Evolutionary conservation across 352 stramenopile genomes (phyloP), one percentile per base, ranked within the genome.

Genomic region (Phytophthora quininea): DNA sequence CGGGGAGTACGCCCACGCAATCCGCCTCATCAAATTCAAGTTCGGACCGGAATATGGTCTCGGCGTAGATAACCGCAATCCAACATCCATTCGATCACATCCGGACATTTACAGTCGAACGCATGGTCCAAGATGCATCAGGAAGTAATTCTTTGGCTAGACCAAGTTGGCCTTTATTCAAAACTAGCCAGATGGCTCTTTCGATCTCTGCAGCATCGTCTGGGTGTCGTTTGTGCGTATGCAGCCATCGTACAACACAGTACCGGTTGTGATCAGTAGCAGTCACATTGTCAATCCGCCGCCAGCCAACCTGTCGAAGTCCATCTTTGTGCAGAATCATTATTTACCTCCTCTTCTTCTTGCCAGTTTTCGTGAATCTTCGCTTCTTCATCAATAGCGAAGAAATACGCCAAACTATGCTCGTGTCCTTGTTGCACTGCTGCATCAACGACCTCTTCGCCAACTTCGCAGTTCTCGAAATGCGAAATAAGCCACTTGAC

Each of bases 1-100:
- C 11, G n/a, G 46, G 27, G 19, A 52, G 46, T 52, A 15, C 5
- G 19, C 19, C 19, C 19, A 24, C 19, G 19, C 19, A 24, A 24
- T 24, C 19, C 9, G 55, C 55, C 65, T 32, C 63, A 70, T 70
- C 3, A 70, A 42, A 33, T 66, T 35, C 11, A 70, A 53, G 10
- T 38, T 27, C 4, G 40, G 33, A 9, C 19, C 19, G 19, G 7
- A 24, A 48, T 24, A 24, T 24, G 19, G 19, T 24, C 19, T 24
- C 19, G 19, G 19, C 19, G 19, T 24, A 24, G 19, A 24, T 24
- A 24, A 24, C 19, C 19, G 19, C 19, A 24, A 24, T 24, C 19
- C 19, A 71, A 5, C 63, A 66, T 60, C 63, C 40, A 66, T 27
- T 70, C 56, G 6, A 70, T 57, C 29, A 71, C n/a, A 6, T 64